These are phyloP conservation scores for Leccinum variabile DNA, from an alignment of 1,284 basidiomycete species.

Conservation along the genomic window DNA sequence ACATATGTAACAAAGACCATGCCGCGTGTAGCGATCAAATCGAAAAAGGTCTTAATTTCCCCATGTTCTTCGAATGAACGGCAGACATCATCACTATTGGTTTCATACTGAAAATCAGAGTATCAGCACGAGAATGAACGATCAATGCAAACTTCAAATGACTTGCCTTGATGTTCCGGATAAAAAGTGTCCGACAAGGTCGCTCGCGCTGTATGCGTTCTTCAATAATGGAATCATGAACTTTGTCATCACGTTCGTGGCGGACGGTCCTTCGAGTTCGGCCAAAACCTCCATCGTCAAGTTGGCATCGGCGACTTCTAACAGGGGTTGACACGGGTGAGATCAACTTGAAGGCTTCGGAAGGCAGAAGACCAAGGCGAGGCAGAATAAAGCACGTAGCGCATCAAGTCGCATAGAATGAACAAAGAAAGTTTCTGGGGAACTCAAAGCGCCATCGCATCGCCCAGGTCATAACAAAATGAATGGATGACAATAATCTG, in stretches of 20 bases:
- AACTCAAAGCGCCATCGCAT: slow-evolving; percentile 30
- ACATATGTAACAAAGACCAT: slow-evolving; percentile 99
- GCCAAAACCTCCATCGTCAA: slow-evolving; percentile 54
- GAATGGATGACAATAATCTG: slow-evolving; percentile 18
- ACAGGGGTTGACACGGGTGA: slow-evolving; percentile 53
- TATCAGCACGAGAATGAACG: slow-evolving; percentile 22
- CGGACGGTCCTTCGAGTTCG: slow-evolving; percentile 48
- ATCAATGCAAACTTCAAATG: slow-evolving; percentile 12
- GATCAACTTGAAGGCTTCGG: slow-evolving; percentile 41
- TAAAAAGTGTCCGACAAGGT: slow-evolving; percentile 93
- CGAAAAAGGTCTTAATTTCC: slow-evolving; percentile 96
- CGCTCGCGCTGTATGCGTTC: slow-evolving; percentile 88
- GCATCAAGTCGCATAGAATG: slow-evolving; percentile 33
- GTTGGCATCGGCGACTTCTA: slow-evolving; percentile 59
- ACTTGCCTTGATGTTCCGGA: slow-evolving; percentile 95
- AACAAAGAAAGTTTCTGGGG: slow-evolving; percentile 19
- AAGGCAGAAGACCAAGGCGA: slow-evolving; percentile 41
- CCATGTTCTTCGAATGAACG: slow-evolving; percentile 88
- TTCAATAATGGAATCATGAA: slow-evolving; percentile 84
- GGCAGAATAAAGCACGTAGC: slow-evolving; percentile 43
- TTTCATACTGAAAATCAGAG: slow-evolving; percentile 73
- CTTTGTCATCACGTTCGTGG: slow-evolving; percentile 78
- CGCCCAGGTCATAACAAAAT: slow-evolving; percentile 20
- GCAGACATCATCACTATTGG: slow-evolving; percentile 81
- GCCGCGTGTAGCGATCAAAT: slow-evolving; percentile 88